Evolutionary conservation across 2,329 filamentous ascomycete genomes (phyloP), one percentile per base, ranked within the genome.

Genomic region (Fusarium devonianum): DNA sequence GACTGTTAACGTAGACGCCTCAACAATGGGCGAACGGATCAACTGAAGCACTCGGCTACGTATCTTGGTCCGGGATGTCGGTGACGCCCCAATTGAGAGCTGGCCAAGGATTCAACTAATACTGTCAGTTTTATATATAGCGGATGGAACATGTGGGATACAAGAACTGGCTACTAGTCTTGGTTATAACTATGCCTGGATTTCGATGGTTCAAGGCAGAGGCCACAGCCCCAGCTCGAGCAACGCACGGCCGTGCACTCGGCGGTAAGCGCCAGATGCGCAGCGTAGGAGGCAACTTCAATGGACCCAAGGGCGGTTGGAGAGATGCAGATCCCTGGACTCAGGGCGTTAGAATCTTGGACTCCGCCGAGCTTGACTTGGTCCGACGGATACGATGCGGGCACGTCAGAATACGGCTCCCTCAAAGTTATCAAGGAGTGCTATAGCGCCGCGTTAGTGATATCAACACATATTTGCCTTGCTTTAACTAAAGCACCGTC

Each of bases 161-260:
- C 16, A 14, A 35, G 21, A 19, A 16, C 2, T 28, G 19, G 16
- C 9, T 18, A 44, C 4, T n/a, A n/a, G 17, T 28, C 21, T n/a
- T 7, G 17, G n/a, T 45, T 10, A 10, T 39, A 14, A 21, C 13
- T 18, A 14, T 39, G 12, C 12, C 26, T 18, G 22, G 26, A 12
- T 50, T 26, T 13, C 35, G 19, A 13, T 26, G 18, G 18, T 50
- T 49, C 17, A 26, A 33, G 14, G 45, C 25, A 7, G 22, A 33
- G 13, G 12, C 19, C n/a, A 5, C 16, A n/a, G 16, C 25, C 25
- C 19, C 11, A 2, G 12, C 12, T 19, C 35, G 30, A 5, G 39
- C 13, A 26, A 19, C 22, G 30, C 33, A 18, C 23, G 12, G 22
- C n/a, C 10, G 45, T 26, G 25, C 11, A 16, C 14, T 45, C 25